Base-by-base conservation (phyloP, 2,329 filamentous ascomycete genomes). In the Teratosphaeriaceae sp. region DNA sequence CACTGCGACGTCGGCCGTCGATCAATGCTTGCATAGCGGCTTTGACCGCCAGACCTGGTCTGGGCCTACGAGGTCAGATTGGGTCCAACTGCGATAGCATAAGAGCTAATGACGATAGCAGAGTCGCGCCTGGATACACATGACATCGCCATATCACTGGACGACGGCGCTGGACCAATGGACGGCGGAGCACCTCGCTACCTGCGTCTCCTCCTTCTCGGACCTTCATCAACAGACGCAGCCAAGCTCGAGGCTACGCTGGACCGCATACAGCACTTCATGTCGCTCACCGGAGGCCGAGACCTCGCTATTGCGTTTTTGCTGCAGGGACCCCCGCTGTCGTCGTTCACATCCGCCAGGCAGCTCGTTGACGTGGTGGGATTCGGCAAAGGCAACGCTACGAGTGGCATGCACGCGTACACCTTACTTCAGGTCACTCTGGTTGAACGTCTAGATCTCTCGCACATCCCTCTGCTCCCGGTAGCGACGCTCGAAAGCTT, bases 1-100 rank as follows among this genome's bases (percentile, higher is more conserved):
- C 58, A 13, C 62, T 72, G 11, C 63, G 64, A 11, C 52, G 55
- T 22, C 64, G 65, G 18, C 52, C 61, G 4, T 58, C 68, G 22
- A 69, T 66, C 62, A 54, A 54, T 9, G 50, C 63, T 1, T 52
- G 62, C 2, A 54, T 71, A 11, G 55, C 65, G 6, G 48, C 56
- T 4, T 53, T 70, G 21, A 48, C 43, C 5, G 31, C 46, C 3
- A 27, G 43, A 2, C 38, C 50, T 6, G 45, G 44, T 3, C 46
- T 60, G 29, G 46, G 44, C 11, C 52, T 68, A 15, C 53, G 55
- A 48, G 66, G 65, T 64, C 48, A 38, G 44, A 16, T 8, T 37
- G 2, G 3, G 11, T 13, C n/a, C 23, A 16, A 16, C 11, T 16
- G n/a, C 18, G 13, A 12, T 13, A 2, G 21, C 22, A 26, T 21